Conservation (phyloP, 352 stramenopile genomes). For the Pythium sukuiense region DNA sequence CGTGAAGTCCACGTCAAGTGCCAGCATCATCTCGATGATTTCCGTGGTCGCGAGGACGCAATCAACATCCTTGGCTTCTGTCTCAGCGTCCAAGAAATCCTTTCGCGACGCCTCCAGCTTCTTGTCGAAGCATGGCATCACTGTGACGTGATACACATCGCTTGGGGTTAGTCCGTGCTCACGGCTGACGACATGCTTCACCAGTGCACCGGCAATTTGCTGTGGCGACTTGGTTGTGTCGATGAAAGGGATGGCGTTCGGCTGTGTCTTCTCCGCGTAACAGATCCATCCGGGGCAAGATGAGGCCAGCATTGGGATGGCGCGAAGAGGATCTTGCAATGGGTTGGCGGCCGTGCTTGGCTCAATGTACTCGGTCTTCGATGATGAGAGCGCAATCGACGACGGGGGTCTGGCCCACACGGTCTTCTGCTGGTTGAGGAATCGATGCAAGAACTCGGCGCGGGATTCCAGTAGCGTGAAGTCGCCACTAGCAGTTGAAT, state of each 20-base stretch:
- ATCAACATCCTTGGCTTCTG: constrained; percentile 90
- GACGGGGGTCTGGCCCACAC: constrained; percentile 63
- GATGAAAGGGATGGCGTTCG: constrained; percentile 94
- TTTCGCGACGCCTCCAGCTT: constrained; percentile 97
- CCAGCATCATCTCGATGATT: constrained; percentile 70
- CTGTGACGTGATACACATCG: constrained; percentile 93
- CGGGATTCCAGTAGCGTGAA: constrained; percentile 93
- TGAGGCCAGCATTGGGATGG: constrained; percentile 94
- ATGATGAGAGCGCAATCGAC: constrained; percentile 65
- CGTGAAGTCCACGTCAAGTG: constrained; percentile 61
- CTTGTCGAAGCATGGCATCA: constrained; percentile 99
- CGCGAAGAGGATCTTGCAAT: constrained; percentile 60
- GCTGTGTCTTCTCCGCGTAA: constrained; percentile 96
- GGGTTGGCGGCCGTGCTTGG: constrained; percentile 45
- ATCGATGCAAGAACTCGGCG: constrained; percentile 87
- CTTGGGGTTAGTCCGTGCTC: constrained; percentile 48
- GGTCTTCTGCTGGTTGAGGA: constrained; percentile 76
- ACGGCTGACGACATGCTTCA: constrained; percentile 76
- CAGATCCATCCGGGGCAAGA: constrained; percentile 97
- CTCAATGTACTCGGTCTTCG: constrained; percentile 70
- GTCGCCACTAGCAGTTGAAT: constrained; percentile 91
- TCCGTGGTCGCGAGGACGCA: constrained; percentile 91
- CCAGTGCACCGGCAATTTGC: constrained; percentile 89
- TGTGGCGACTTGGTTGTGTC: constrained; percentile 95
- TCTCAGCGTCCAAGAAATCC: constrained; percentile 71